Evolutionary conservation across 805 yeast species (phyloP).

Genomic region (Metschnikowia noctiluminum): DNA sequence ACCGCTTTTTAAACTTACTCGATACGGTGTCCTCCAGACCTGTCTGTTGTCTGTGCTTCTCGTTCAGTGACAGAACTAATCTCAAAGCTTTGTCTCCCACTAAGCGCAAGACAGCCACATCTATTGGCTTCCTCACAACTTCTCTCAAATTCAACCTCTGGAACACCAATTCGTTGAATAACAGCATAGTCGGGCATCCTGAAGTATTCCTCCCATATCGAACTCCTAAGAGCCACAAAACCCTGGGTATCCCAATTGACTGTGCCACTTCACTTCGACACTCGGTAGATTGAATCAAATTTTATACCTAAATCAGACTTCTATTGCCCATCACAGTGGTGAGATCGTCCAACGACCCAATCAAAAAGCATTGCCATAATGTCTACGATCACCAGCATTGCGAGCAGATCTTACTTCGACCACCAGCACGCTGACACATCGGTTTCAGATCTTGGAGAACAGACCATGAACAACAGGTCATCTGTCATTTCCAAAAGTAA

Average conservation of each 20-base stretch:
- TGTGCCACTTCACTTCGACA: background rate
- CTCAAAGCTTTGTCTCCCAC: background rate
- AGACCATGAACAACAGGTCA: slow-evolving; percentile 1
- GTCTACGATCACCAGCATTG: slow-evolving; percentile 9
- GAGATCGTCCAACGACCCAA: too few species aligned
- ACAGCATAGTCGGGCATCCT: too few species aligned
- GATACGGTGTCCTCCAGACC: background rate
- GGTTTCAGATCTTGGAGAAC: slow-evolving; percentile 7
- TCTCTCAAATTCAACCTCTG: too few species aligned
- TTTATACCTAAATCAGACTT: background rate
- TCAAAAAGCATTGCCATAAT: background rate
- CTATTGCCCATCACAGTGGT: too few species aligned
- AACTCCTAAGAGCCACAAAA: background rate
- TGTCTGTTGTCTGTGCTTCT: background rate
- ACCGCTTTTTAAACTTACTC: background rate
- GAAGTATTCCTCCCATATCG: background rate
- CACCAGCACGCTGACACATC: slow-evolving; percentile 7
- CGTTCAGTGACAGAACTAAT: background rate
- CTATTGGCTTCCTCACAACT: too few species aligned
- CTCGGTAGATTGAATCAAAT: background rate
- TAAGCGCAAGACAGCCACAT: too few species aligned
- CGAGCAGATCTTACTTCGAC: slow-evolving; percentile 8
- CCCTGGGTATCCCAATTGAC: background rate
- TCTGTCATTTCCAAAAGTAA: slow-evolving; percentile 3
- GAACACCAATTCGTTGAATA: too few species aligned